Evolutionary conservation across 495 filamentous ascomycete genomes (phyloP).

Genomic region (Podospora appendiculata): DNA sequence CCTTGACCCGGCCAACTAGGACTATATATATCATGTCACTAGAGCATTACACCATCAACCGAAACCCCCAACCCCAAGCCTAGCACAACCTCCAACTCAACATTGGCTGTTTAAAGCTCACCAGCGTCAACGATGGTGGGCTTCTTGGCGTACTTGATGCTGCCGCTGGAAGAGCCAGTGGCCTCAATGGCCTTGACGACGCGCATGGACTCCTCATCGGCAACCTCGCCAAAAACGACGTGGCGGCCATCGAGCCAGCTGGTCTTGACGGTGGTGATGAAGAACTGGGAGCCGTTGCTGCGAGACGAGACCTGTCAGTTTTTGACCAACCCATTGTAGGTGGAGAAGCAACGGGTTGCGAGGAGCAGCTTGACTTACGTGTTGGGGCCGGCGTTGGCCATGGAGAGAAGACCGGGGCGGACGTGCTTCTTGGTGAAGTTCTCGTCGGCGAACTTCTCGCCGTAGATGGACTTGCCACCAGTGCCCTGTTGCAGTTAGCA

Average conservation of each 20-base stretch:
- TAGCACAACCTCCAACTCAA: background rate
- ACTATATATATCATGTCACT: background rate
- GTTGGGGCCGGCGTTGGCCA: constrained; percentile 78
- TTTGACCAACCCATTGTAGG: background rate
- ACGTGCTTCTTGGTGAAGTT: constrained; percentile 63
- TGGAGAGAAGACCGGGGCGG: constrained; percentile 60
- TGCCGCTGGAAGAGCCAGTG: constrained; percentile 54
- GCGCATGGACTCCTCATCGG: constrained; percentile 51
- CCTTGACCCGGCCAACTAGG: background rate
- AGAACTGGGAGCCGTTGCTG: constrained; percentile 74
- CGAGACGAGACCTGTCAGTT: constrained; percentile 2
- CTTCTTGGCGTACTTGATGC: constrained; percentile 53
- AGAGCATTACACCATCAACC: background rate
- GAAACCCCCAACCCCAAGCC: background rate
- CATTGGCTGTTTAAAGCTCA: constrained; percentile 30
- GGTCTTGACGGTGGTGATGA: constrained; percentile 66
- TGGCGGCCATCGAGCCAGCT: constrained; percentile 72
- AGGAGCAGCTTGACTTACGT: constrained; percentile 43
- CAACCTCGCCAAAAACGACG: constrained; percentile 75
- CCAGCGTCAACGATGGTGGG: constrained; percentile 60
- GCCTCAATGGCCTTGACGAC: constrained; percentile 70
- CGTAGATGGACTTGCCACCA: constrained; percentile 82
- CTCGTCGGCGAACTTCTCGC: constrained; percentile 78
- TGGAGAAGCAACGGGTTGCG: background rate
- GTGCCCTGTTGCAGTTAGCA: constrained; percentile 51